These are phyloP conservation scores for Gamarada debralockiae DNA, from an alignment of 495 filamentous ascomycete genomes.

Conservation along the genomic window DNA sequence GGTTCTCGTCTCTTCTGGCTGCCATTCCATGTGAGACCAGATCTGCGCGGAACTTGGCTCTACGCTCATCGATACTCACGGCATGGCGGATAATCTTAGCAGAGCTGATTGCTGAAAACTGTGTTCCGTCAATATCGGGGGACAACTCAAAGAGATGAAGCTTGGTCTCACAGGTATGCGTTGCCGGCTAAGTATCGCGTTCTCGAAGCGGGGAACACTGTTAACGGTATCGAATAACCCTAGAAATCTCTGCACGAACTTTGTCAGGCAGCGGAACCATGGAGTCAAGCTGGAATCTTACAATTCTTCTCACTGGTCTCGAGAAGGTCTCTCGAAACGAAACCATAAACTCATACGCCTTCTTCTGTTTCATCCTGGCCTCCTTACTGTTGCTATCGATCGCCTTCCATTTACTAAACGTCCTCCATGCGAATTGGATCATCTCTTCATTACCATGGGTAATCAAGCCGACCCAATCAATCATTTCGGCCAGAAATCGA, in stretches of 20 bases:
- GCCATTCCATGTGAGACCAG: neutral
- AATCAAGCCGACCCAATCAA: conserved; percentile 77
- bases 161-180: conserved; percentile 34
- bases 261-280: neutral
- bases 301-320: conserved; percentile 57
- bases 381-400: conserved; percentile 52
- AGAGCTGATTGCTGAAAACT: conserved; percentile 51
- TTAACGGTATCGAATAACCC: conserved; percentile 61
- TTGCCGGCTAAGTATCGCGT: conserved; percentile 34
- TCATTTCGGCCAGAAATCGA: conserved; percentile 82
- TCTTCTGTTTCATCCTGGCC: conserved; percentile 30
- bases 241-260: conserved; percentile 1
- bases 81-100: conserved; percentile 58
- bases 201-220: conserved; percentile 45
- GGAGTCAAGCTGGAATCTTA: neutral
- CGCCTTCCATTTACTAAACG: conserved; percentile 80
- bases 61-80: conserved; percentile 73
- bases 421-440: conserved; percentile 82
- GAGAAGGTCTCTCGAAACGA: conserved; percentile 69
- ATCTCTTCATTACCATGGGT: conserved; percentile 86
- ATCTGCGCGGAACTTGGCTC: conserved; percentile 53
- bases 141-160: conserved; percentile 27
- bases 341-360: conserved; percentile 39
- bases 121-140: conserved; percentile 33
- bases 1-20: neutral